phyloP scores from a whole-genome alignment of 2,329 filamentous ascomycete genomes.

The Ceratocystis cubensis region DNA sequence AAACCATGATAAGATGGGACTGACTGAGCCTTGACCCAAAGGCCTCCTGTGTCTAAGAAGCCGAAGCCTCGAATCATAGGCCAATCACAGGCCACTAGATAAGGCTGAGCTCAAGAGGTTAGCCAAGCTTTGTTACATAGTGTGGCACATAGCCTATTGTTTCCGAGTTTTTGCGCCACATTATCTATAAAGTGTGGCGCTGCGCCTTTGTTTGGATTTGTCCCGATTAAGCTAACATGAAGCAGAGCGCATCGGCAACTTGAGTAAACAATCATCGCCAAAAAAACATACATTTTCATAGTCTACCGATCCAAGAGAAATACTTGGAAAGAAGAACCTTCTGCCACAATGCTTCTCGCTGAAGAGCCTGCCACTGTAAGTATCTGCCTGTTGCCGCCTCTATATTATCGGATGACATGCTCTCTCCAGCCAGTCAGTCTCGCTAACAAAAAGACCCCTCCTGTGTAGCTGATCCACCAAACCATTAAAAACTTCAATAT shows the following conservation, averaged over 20 bases:
- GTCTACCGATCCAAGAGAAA: not conserved
- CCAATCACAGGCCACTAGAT: not conserved
- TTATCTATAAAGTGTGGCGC: not conserved
- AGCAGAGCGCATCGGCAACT: not conserved
- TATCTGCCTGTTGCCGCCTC: not conserved
- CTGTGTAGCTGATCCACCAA: slow-evolving; percentile 66
- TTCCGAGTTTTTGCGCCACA: slow-evolving; percentile 8
- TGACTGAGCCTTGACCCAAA: slow-evolving; percentile 2
- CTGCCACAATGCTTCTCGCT: slow-evolving; percentile 71
- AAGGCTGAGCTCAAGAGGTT: not conserved
- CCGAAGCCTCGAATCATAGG: not conserved
- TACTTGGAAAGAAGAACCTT: not conserved
- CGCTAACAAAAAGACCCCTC: slow-evolving; percentile 7
- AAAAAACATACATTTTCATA: not conserved
- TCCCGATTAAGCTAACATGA: slow-evolving; percentile 13
- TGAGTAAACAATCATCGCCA: not conserved
- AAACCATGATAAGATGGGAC: not conserved
- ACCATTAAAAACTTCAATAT: slow-evolving; percentile 95
- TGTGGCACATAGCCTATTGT: not conserved
- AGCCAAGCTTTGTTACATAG: not conserved
- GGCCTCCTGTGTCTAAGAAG: slow-evolving; percentile 1
- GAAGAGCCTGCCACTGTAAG: slow-evolving; percentile 78
- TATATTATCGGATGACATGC: not conserved
- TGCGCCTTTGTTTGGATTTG: not conserved
- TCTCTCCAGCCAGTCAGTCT: not conserved